These are phyloP conservation scores for Teunomyces tritomae DNA, from an alignment of 805 yeast species.

Conservation along the genomic window DNA sequence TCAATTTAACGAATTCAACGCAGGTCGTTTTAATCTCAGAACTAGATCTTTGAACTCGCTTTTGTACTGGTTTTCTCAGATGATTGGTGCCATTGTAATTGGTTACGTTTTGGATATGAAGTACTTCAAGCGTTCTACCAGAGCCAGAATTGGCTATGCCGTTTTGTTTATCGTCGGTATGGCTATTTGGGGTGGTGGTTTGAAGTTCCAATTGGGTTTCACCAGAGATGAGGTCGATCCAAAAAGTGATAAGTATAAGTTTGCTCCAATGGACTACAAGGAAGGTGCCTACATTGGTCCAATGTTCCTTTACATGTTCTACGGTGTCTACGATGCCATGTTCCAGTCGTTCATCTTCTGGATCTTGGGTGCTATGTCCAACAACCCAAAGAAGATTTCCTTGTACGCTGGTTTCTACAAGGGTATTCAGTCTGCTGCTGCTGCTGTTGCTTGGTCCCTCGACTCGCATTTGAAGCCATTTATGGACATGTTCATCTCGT, in stretches of 20 bases:
- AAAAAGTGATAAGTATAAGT: no score
- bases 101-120: constrained; percentile 50
- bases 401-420: constrained; percentile 62
- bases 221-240: constrained; percentile 32
- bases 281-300: constrained; percentile 53
- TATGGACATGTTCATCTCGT: constrained; percentile 43
- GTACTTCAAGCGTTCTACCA: constrained; percentile 35
- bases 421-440: constrained; percentile 63
- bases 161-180: constrained; percentile 38
- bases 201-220: constrained; percentile 42
- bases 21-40: constrained; percentile 53
- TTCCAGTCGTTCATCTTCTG: constrained; percentile 60
- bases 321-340: constrained; percentile 58
- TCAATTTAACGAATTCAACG: constrained; percentile 58
- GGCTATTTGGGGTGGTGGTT: constrained; percentile 62
- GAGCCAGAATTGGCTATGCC: constrained; percentile 48
- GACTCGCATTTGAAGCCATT: constrained; percentile 43
- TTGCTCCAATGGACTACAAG: constrained; percentile 43
- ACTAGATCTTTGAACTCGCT: constrained; percentile 61
- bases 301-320: constrained; percentile 59
- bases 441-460: constrained; percentile 58
- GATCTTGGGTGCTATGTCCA: constrained; percentile 58
- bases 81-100: constrained; percentile 52
- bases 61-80: constrained; percentile 60
- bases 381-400: constrained; percentile 54